Base-by-base conservation (phyloP, 176 grass and related monocot genomes). In the Oryza glaberrima region DNA sequence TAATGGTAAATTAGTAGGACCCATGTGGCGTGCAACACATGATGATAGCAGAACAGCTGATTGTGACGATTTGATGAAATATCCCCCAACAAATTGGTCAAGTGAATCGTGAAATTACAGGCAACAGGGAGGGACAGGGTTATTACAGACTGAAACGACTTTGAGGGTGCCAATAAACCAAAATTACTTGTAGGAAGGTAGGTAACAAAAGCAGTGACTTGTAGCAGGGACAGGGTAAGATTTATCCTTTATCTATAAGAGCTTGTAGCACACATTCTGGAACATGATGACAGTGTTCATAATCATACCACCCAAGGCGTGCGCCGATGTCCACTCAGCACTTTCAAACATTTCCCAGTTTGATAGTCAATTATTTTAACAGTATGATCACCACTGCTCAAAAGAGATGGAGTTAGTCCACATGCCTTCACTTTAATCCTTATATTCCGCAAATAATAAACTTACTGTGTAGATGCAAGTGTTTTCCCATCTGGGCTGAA, bases 281-380 rank as follows among this genome's bases (percentile, higher is more conserved):
- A 70, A 72, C 9, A 78, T 20, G 30, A 80, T 52, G 25, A 26
- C 3, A 19, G 17, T 47, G 20, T 77, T 65, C 30, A 77, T 66
- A 89, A 6, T 87, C 93, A 63, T 99, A 99, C 97, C 94, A 99
- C 97, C 97, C 97, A 99, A 80, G 97, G 97, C 63, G 97, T 99
- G 70, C 97, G 93, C 61, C 94, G 89, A 89, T 99, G 97, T 48
- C 97, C 97, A 56, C 86, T 90, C 82, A 99, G 82, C 88, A 92
- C 90, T 85, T 96, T 99, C 83, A 96, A 81, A 89, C 97, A 96
- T 68, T 94, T 96, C 71, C 97, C 94, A 65, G 82, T 99, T 86
- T 92, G 91, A 79, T 94, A 94, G 82, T 99, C 91, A 73, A 99
- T 94, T 90, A 99, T 93, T 91, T 99, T 99, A 47, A 99, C 97